Evolutionary conservation across 2,329 filamentous ascomycete genomes (phyloP), one percentile per base, ranked within the genome.

Genomic region (Stemphylium lycopersici): DNA sequence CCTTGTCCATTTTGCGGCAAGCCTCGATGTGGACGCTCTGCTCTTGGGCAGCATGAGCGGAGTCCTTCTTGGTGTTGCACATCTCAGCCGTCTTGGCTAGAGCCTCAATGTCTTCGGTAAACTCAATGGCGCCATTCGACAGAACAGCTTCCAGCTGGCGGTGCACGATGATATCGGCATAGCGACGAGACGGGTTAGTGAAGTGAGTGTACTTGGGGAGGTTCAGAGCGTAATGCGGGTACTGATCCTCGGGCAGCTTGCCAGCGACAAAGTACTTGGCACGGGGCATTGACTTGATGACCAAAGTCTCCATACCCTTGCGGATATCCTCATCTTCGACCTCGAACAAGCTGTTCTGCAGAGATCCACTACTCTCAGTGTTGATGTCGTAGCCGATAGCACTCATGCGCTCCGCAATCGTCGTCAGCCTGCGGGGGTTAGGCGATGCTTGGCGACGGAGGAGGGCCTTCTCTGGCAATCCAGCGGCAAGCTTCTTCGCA

Each of bases 51-150:
- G 91, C 95, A 79, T 96, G 93, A 1, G 95, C 92, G 11, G 93
- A 98, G 74, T 99, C 95, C 77, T 98, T 99, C 87, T 98, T 99
- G 72, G 90, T 96, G 81, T 99, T 99, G 83, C 91, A 96, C 65
- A 91, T 87, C 77, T 99, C 95, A 7, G 93, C 90, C 45, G 90
- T 96, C 85, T 98, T 99, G 68, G 87, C 87, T 37, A 99, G 81
- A 52, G 83, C 88, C 72, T 99, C 95, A 56, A 95, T 77, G 58
- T 99, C 95, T 64, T 99, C 95, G 4, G 81, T 87, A 75, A 95
- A 97, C 69, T 97, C 92, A 42, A 90, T 83, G 59, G 88, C 84
- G 59, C 90, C 90, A 49, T 91, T 86, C 0, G 91, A 95, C 33
- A 99, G 83, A 45, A 91, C 87, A 55, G 90, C 84, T 72, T 98